Conservation (phyloP, 2,329 filamentous ascomycete species). For the Aspergillus melleus region DNA sequence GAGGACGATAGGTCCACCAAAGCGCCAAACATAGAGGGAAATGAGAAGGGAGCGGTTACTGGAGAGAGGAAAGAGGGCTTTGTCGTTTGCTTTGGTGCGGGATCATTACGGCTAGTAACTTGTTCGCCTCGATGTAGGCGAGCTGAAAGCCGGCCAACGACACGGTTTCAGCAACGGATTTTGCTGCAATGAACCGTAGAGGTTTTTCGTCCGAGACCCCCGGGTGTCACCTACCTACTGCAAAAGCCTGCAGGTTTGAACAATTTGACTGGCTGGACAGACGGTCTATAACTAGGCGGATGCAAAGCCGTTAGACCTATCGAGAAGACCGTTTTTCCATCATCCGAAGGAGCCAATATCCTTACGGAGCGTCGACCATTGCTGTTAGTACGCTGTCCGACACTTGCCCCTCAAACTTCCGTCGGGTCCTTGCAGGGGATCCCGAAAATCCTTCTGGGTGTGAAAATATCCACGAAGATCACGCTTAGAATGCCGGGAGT, state of each 20-base stretch:
- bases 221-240: not conserved
- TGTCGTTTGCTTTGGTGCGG: not conserved
- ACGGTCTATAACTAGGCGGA: not conserved
- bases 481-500: constrained; percentile 8
- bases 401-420: constrained; percentile 14
- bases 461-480: constrained; percentile 11
- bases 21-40: not conserved
- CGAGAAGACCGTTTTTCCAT: not conserved
- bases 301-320: constrained; percentile 2
- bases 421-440: constrained; percentile 24
- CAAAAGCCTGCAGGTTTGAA: not conserved
- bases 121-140: not conserved
- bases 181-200: constrained; percentile 1
- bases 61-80: not conserved
- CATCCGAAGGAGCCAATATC: not conserved
- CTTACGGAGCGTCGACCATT: constrained; percentile 3
- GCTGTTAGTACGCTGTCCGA: constrained; percentile 16
- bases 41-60: not conserved
- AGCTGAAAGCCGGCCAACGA: not conserved
- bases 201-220: not conserved
- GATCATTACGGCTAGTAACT: not conserved
- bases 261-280: not conserved
- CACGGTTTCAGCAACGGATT: not conserved
- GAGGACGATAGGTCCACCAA: not conserved
- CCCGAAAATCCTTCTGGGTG: constrained; percentile 12